These are phyloP conservation scores for Metschnikowia baotianmanensis DNA, from an alignment of 805 yeast species.

Conservation along the genomic window DNA sequence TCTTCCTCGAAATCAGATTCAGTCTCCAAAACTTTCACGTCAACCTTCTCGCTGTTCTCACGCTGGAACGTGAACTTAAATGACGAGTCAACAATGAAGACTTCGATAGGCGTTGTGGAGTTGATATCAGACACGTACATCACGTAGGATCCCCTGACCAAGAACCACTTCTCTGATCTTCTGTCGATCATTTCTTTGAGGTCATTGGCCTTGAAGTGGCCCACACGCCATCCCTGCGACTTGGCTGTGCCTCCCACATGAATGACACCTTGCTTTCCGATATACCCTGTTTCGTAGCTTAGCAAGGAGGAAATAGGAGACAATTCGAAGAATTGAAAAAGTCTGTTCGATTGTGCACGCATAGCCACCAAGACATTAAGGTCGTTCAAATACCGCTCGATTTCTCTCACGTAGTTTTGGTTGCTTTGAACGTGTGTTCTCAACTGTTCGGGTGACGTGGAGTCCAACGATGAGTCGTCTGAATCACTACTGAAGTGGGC, in stretches of 20 bases:
- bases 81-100: slow-evolving; percentile 79
- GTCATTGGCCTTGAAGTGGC: slow-evolving; percentile 78
- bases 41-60: slow-evolving; percentile 25
- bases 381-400: slow-evolving; percentile 67
- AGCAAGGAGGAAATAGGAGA: slow-evolving; percentile 84
- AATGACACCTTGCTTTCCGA: slow-evolving; percentile 87
- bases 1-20: slow-evolving; percentile 48
- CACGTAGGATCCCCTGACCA: slow-evolving; percentile 80
- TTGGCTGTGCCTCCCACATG: slow-evolving; percentile 79
- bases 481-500: slow-evolving; percentile 30
- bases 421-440: slow-evolving; percentile 26
- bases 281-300: slow-evolving; percentile 75
- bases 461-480: slow-evolving; percentile 20
- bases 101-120: slow-evolving; percentile 87
- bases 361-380: slow-evolving; percentile 59
- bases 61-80: slow-evolving; percentile 57
- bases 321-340: slow-evolving; percentile 85
- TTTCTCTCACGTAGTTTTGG: slow-evolving; percentile 40
- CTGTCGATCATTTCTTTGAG: slow-evolving; percentile 84
- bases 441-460: slow-evolving; percentile 33
- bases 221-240: slow-evolving; percentile 94
- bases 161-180: slow-evolving; percentile 89
- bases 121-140: slow-evolving; percentile 82
- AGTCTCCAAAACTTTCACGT: slow-evolving; percentile 29
- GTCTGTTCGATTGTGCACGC: slow-evolving; percentile 75